Conservation (phyloP, 768 basidiomycete species). For the Daedaleopsis sinensis region DNA sequence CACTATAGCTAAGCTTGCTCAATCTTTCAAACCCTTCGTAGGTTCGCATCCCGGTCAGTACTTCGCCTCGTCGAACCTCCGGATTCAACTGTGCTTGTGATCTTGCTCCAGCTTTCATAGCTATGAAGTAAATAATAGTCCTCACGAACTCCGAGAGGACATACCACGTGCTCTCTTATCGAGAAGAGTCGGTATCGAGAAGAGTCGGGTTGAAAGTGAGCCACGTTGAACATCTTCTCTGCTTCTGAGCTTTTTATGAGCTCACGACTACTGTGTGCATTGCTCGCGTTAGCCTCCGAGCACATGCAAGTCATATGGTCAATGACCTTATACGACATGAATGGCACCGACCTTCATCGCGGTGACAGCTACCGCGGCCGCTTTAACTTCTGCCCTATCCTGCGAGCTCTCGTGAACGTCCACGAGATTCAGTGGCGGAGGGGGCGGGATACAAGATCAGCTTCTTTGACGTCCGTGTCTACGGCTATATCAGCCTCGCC, state of each 20-base stretch:
- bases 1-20: too few species aligned
- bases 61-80: too few species aligned
- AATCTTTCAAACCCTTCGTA: too few species aligned
- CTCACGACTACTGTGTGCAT: too few species aligned
- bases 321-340: not conserved
- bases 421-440: not conserved
- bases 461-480: not conserved
- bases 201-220: not conserved
- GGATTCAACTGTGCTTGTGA: too few species aligned
- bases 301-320: not conserved
- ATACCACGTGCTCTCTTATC: too few species aligned
- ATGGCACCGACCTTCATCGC: not conserved
- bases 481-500: not conserved
- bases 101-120: too few species aligned
- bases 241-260: not conserved
- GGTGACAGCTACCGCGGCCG: not conserved
- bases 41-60: too few species aligned
- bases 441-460: not conserved
- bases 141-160: too few species aligned
- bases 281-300: not conserved
- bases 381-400: not conserved
- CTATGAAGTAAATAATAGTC: too few species aligned
- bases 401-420: not conserved
- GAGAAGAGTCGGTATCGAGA: not conserved
- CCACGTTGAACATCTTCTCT: not conserved